Evolutionary conservation across 2,329 filamentous ascomycete genomes (phyloP), one percentile per base, ranked within the genome.

Genomic region (Arthrobotrys conoides): DNA sequence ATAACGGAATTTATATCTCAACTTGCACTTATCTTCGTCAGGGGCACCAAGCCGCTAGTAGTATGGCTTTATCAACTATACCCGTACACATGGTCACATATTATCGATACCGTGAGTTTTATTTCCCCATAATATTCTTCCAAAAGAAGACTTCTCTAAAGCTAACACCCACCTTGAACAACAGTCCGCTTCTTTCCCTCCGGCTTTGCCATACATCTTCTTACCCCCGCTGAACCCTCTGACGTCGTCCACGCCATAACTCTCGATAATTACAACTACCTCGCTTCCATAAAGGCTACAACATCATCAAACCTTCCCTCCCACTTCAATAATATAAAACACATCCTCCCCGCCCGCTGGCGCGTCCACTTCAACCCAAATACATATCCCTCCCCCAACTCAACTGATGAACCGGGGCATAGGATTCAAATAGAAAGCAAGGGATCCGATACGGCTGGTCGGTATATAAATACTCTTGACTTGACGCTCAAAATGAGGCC

Each of bases 71-170:
- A 93, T 87, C 87, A 82, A 91, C 89, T 24, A 30, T 59, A 5
- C 94, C 94, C 8, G 91, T 98, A 41, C 94, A 97, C 83, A 96
- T 98, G 75, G 94, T 99, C 61, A 99, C 96, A 0, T 99, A 98
- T 86, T 99, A 97, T 86, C 93, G 96, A 73, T 99, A 98, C 85
- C 89, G 76, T 79, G 53, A 63, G 76, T 49, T n/a, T 20, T 48
- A n/a, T 49, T 46, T 20, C 6, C 22, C 22, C 14, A 51, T 9
- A 16, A 16, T 46, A 27, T 30, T 8, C 59, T 18, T 36, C 20
- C 16, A 18, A n/a, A 18, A 57, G n/a, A 12, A 24, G 9, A 6
- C 22, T 8, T 14, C 46, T 46, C 8, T 46, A 20, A 36, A n/a
- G n/a, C n/a, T n/a, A n/a, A 6, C 41, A 46, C n/a, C 6, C 27